Conservation (phyloP, 768 basidiomycete genomes). For the Mycena galericulata region DNA sequence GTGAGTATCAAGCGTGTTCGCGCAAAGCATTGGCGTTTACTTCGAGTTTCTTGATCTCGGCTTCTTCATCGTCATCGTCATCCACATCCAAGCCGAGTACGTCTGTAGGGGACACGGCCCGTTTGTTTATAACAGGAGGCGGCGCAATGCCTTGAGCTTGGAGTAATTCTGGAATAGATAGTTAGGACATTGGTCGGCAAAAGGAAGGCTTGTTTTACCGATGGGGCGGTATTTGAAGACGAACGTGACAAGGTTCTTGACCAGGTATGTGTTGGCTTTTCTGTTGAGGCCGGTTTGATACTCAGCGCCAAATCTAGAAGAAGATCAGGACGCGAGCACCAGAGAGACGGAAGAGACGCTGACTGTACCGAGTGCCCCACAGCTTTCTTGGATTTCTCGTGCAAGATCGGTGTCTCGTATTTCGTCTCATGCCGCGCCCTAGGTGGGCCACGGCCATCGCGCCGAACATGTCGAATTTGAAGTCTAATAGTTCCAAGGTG, state of each 20-base stretch:
- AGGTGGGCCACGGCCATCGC: background rate
- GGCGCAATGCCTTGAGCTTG: constrained; percentile 23
- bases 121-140: background rate
- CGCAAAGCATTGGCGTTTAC: background rate
- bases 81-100: constrained; percentile 5
- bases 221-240: constrained; percentile 25
- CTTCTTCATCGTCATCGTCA: constrained; percentile 2
- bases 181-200: background rate
- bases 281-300: background rate
- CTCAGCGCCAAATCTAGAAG: constrained; percentile 17
- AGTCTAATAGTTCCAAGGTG: constrained; percentile 20
- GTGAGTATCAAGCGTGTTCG: background rate
- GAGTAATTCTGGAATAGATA: constrained; percentile 8
- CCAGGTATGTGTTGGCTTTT: background rate
- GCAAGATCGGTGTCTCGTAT: constrained; percentile 5
- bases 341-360: background rate
- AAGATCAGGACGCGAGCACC: background rate
- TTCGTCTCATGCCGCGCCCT: background rate
- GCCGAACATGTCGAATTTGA: background rate
- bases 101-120: background rate
- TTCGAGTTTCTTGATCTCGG: constrained; percentile 24
- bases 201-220: background rate
- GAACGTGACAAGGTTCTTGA: constrained; percentile 9
- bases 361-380: constrained; percentile 27
- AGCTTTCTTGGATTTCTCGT: constrained; percentile 28